Evolutionary conservation across 2,329 filamentous ascomycete genomes (phyloP).

Genomic region (Colletotrichum sp.): DNA sequence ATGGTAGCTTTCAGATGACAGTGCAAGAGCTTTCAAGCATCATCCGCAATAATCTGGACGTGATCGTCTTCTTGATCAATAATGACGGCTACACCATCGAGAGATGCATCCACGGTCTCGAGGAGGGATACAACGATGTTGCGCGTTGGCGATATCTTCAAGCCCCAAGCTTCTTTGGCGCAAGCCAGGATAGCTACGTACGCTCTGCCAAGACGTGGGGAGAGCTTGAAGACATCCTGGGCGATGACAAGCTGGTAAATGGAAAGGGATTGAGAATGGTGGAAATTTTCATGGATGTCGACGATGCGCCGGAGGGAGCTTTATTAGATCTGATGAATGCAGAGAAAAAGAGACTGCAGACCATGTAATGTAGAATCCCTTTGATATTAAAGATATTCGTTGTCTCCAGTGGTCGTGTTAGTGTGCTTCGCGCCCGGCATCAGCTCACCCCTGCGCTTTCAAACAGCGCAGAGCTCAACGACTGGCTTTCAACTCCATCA

Average conservation of each 20-base stretch:
- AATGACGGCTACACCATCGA: conserved; percentile 67
- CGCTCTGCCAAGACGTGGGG: conserved; percentile 44
- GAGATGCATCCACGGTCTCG: conserved; percentile 59
- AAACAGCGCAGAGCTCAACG: neutral
- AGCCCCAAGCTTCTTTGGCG: conserved; percentile 53
- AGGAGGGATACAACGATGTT: conserved; percentile 59
- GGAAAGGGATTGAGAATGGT: conserved; percentile 34
- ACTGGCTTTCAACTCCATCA: neutral
- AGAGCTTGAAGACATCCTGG: conserved; percentile 44
- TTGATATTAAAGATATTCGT: neutral
- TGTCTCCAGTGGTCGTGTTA: neutral
- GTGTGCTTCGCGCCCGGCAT: accelerated
- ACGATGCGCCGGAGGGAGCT: neutral
- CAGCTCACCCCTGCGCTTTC: neutral
- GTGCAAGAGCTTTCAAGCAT: conserved; percentile 71
- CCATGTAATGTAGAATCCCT: accelerated
- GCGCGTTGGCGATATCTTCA: conserved; percentile 57
- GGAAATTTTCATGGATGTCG: conserved; percentile 31
- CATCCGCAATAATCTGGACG: conserved; percentile 55
- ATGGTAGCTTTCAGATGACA: conserved; percentile 70
- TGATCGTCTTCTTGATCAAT: conserved; percentile 57
- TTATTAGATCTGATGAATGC: neutral
- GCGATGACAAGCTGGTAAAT: conserved; percentile 19
- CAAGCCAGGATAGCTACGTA: conserved; percentile 31
- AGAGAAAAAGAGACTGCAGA: neutral